Evolutionary conservation across 495 filamentous ascomycete species (phyloP).

Genomic region (Alectoria sarmentosa): DNA sequence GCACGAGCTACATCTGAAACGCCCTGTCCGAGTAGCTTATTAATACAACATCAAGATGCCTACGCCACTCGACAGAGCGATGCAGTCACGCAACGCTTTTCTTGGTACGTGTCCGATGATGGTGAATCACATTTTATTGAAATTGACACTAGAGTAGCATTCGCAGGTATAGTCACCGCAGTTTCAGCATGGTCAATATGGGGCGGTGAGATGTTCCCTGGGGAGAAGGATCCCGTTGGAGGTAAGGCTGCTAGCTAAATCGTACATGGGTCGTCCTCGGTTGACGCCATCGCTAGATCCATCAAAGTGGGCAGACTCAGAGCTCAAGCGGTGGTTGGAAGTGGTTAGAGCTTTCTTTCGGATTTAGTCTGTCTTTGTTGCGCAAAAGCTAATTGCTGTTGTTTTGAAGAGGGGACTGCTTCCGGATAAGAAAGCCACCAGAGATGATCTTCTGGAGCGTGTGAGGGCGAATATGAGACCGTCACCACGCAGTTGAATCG

Average conservation of each 20-base stretch:
- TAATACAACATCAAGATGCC: conserved; percentile 44
- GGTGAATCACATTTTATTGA: not conserved
- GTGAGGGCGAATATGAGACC: conserved; percentile 65
- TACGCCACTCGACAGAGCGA: conserved; percentile 68
- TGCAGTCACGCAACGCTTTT: conserved; percentile 63
- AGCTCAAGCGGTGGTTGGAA: conserved; percentile 67
- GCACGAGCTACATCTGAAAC: not conserved
- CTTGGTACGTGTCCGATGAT: conserved; percentile 40
- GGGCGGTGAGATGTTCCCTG: conserved; percentile 73
- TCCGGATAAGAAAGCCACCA: conserved; percentile 56
- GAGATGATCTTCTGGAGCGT: conserved; percentile 71
- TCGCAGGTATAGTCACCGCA: conserved; percentile 75
- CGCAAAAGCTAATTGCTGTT: conserved; percentile 18
- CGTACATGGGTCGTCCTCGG: not conserved
- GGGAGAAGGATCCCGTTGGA: conserved; percentile 64
- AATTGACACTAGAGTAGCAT: conserved; percentile 37
- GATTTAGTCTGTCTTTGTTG: not conserved
- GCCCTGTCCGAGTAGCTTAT: not conserved
- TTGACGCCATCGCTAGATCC: conserved; percentile 42
- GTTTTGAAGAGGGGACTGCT: conserved; percentile 60
- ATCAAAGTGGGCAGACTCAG: conserved; percentile 61
- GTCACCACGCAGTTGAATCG: conserved; percentile 15
- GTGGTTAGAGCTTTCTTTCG: conserved; percentile 48
- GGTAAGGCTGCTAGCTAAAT: conserved; percentile 35
- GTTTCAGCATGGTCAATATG: conserved; percentile 80